Evolutionary conservation across 345 rosid genomes (phyloP).

Genomic region (Citrus medica): DNA sequence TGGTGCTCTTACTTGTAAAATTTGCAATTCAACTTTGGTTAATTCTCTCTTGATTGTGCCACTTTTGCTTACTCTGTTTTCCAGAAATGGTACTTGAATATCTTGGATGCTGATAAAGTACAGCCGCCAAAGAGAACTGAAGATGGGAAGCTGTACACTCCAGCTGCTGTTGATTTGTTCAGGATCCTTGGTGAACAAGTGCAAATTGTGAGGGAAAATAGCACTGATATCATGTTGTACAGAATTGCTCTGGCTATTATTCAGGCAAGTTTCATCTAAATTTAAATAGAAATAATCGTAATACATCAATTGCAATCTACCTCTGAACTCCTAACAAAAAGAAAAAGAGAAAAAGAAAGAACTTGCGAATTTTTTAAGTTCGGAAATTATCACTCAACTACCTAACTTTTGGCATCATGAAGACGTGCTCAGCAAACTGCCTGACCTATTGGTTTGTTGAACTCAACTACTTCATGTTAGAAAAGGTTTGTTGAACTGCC

Average conservation of each 20-base stretch:
- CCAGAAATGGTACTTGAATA: constrained; percentile 98
- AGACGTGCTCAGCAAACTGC: no score
- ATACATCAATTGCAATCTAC: neutral
- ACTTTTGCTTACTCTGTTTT: constrained; percentile 17
- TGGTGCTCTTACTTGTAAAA: neutral
- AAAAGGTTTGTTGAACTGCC: neutral
- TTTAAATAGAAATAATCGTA: constrained; percentile 4
- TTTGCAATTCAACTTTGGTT: neutral
- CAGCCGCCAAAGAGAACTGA: constrained; percentile 98
- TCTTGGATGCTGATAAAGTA: constrained; percentile 94
- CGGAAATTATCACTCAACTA: neutral
- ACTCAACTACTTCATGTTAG: neutral
- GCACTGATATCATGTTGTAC: constrained; percentile 96
- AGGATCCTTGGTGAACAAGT: constrained; percentile 99
- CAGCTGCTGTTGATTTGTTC: constrained; percentile 98
- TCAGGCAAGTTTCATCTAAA: constrained; percentile 58
- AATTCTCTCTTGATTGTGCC: constrained; percentile 1
- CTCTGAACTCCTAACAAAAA: neutral
- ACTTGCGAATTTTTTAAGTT: neutral
- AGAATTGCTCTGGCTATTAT: constrained; percentile 91
- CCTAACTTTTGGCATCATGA: no score
- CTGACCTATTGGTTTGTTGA: no score
- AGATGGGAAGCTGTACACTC: constrained; percentile 98
- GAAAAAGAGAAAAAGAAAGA: neutral
- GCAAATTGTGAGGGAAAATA: constrained; percentile 95